Evolutionary conservation across 1,139 yeast genomes (phyloP), one percentile per base, ranked within the genome.

Genomic region (Diutina catenulata): DNA sequence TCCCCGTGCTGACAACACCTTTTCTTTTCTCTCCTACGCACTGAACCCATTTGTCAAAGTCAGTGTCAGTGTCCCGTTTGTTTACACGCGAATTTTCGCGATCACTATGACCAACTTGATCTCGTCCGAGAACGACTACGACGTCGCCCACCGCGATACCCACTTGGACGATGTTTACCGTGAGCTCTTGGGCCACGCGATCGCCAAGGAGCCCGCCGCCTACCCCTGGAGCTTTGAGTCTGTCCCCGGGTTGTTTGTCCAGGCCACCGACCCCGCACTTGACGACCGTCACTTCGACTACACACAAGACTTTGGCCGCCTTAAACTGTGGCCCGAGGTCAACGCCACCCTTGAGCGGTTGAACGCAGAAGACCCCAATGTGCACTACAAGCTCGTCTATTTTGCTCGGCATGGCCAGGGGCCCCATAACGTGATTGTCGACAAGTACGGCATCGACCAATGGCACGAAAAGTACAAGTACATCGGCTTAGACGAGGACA

Each of bases 221-320:
- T 31, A 21, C 11, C 54, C 55, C 4, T 46, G 47, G 47, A 25
- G 19, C 9, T 46, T 46, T 21, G 45, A 45, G 31, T 37, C 40
- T 14, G 49, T 46, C 3, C 47, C 42, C 1, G 49, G 49, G 2
- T 44, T 45, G 25, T 46, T 46, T 29, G 36, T 27, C 21, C 49
- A 46, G 33, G 28, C 42, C 3, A 25, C 28, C 7, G 49, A 43
- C 26, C 27, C 43, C 4, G 40, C 36, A 19, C 40, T 46, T 11
- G 70, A 74, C 45, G 80, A 72, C 38, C 49, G 59, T 49, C 46
- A 46, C 18, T 76, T 75, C 49, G 63, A 73, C 47, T 68, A 73
- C 42, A 47, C 45, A 18, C 59, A 64, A 35, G 62, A 75, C 44
- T 71, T 78, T 47, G 81, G 83, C 2, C 49, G 60, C 6, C 43